These are phyloP conservation scores for Boletus vermiculosoides DNA, from an alignment of 768 basidiomycete species.

Conservation along the genomic window DNA sequence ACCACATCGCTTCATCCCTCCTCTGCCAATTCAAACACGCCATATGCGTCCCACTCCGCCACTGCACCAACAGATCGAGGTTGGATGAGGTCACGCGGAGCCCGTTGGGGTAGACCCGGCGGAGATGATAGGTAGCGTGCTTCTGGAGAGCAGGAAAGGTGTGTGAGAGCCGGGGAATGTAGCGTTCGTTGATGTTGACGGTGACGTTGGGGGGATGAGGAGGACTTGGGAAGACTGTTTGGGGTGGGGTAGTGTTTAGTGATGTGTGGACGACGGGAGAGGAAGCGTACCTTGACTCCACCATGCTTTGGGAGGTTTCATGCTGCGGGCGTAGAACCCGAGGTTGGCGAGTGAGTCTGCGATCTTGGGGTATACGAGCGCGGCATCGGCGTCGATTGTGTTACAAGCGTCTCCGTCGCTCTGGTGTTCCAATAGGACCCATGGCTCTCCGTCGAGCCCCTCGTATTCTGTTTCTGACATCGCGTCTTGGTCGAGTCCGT, in stretches of 20 bases:
- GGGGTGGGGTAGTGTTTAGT: not conserved
- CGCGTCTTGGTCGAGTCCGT: not conserved
- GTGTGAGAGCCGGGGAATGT: slow-evolving; percentile 41
- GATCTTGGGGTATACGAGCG: slow-evolving; percentile 33
- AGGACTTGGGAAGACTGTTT: slow-evolving; percentile 15
- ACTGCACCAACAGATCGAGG: slow-evolving; percentile 49
- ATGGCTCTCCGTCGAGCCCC: not conserved
- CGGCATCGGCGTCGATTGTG: slow-evolving; percentile 1
- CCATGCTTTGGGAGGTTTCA: slow-evolving; percentile 60
- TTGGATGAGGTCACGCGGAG: slow-evolving; percentile 57
- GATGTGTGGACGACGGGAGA: not conserved
- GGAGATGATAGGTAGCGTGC: slow-evolving; percentile 45
- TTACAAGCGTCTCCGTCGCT: slow-evolving; percentile 21
- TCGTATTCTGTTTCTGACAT: slow-evolving; percentile 3
- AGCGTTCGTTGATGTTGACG: slow-evolving; percentile 61
- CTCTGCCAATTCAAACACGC: slow-evolving; percentile 62
- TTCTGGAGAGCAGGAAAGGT: slow-evolving; percentile 38
- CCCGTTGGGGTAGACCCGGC: slow-evolving; percentile 58
- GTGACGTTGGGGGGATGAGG: slow-evolving; percentile 42
- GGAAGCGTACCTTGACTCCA: slow-evolving; percentile 35
- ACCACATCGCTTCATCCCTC: slow-evolving; percentile 55
- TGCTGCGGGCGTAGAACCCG: slow-evolving; percentile 60
- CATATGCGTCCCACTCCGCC: slow-evolving; percentile 58
- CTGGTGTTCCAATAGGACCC: slow-evolving; percentile 5
- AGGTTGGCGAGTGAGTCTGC: slow-evolving; percentile 52